Evolutionary conservation across 2,329 filamentous ascomycete genomes (phyloP), one percentile per base, ranked within the genome.

Genomic region (Chaetomium olivaceum): DNA sequence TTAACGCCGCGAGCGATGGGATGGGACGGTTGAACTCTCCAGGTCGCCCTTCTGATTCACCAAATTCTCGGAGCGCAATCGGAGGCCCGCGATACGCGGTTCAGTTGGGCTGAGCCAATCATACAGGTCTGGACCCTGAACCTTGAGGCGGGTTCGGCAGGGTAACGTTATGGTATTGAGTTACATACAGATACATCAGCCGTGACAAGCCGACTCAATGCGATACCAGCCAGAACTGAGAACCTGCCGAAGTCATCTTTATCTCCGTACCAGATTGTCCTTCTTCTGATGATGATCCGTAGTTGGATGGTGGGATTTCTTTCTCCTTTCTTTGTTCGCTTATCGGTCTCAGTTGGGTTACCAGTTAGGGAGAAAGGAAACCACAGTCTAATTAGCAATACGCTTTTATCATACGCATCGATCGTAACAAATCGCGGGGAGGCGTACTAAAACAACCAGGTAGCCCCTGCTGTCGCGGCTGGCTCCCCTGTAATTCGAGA

Each of bases 41-140:
- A 62, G 50, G 31, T 62, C 19, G 4, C 36, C 25, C 19, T 14
- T 29, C n/a, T 23, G 25, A 51, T 33, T 33, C 52, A 19, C 50
- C 61, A 64, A 64, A 65, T 54, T 67, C 62, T 68, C 67, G 67
- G 67, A 67, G 67, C 62, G 46, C 29, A 59, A 68, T 68, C 67
- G 67, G 67, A 68, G 67, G 25, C 21, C 25, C 48, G 52, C 58
- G 62, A 61, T 59, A 62, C 57, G 56, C 51, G 27, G 31, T 56
- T 7, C 23, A 21, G 8, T 52, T 29, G 39, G 36, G 39, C 27
- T 61, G 61, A 33, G 23, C 67, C 67, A 69, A 69, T 68, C 67
- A 68, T 11, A 43, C 14, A 27, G 50, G 11, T 27, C 50, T 54
- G 27, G 57, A 21, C 61, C 65, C 61, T 61, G 65, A 43, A 46